phyloP scores from a whole-genome alignment of 192 early-diverging fungal genomes.

The Coemansia sp. region DNA sequence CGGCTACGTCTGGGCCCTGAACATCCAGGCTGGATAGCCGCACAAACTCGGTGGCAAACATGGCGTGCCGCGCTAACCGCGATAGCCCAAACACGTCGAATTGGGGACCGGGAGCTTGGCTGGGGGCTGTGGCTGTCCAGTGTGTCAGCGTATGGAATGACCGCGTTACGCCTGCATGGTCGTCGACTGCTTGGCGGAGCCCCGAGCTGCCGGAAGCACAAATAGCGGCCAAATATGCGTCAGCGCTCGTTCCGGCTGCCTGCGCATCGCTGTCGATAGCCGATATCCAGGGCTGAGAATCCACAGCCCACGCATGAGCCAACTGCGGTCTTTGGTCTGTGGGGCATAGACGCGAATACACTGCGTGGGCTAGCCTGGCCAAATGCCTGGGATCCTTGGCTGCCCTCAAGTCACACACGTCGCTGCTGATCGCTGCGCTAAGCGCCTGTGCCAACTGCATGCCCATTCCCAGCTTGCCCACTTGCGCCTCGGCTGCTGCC shows the following conservation, averaged over 20 bases:
- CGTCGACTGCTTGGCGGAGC: constrained; percentile 33
- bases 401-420: constrained; percentile 16
- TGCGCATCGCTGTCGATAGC: constrained; percentile 16
- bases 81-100: constrained; percentile 33
- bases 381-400: constrained; percentile 28
- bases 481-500: constrained; percentile 35
- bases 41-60: constrained; percentile 37
- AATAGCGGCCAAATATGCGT: constrained; percentile 13
- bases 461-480: constrained; percentile 18
- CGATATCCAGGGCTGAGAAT: constrained; percentile 11
- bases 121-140: constrained; percentile 18
- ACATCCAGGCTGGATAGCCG: constrained; percentile 12
- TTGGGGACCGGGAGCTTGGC: background rate
- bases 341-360: constrained; percentile 34
- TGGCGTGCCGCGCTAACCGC: constrained; percentile 36
- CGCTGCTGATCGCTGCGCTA: constrained; percentile 22
- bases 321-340: constrained; percentile 18
- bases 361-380: constrained; percentile 37
- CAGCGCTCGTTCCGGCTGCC: background rate
- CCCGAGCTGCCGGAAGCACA: constrained; percentile 21
- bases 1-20: background rate
- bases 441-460: constrained; percentile 35
- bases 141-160: constrained; percentile 43
- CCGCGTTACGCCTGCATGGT: background rate
- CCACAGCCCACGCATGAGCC: constrained; percentile 29